Base-by-base conservation (phyloP, 352 stramenopile genomes). In the Pythium brassicae region DNA sequence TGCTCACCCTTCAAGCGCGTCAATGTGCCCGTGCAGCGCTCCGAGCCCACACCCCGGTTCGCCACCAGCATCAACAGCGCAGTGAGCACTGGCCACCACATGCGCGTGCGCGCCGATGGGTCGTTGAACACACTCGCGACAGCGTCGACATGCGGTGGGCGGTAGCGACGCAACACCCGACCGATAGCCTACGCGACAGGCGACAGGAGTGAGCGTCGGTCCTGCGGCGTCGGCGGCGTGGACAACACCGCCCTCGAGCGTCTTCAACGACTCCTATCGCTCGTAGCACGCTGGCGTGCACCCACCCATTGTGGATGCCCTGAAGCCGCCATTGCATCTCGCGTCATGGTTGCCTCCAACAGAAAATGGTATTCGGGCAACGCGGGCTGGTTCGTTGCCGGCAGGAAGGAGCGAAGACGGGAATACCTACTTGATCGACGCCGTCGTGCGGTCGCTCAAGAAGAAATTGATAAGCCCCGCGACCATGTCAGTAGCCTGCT, bases 71-170 rank as follows among this genome's bases (percentile, higher is more conserved):
- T 93, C 0, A 92, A 97, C n/a, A 99, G 70, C 25, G 96, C 97
- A 7, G 98, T 95, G 47, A 99, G 70, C 45, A 99, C 88, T 0
- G 97, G 97, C 97, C 96, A 99, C 83, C 79, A 91, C 62, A 90
- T 79, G 22, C 82, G 71, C 15, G 75, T 92, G 64, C 92, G 84
- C 3, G 69, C 63, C 12, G 76, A 65, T 0, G 75, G 86, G 62
- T 94, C 83, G 32, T 82, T 94, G 55, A 89, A 90, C 17, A 84
- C 63, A 22, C 46, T 60, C 32, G 2, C 32, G 32, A 46, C 34
- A 4, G 56, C 42, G 19, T 46, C 62, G 3, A 66, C 60, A 7
- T 9, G 19, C 27, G 47, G 8, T 25, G 37, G 55, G 23, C 1
- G 63, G 3, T 12, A 52, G 23, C 1, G 63, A n/a, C n/a, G n/a